Base-by-base conservation (phyloP, 73 alveolate species). In the Breviolum minutum region DNA sequence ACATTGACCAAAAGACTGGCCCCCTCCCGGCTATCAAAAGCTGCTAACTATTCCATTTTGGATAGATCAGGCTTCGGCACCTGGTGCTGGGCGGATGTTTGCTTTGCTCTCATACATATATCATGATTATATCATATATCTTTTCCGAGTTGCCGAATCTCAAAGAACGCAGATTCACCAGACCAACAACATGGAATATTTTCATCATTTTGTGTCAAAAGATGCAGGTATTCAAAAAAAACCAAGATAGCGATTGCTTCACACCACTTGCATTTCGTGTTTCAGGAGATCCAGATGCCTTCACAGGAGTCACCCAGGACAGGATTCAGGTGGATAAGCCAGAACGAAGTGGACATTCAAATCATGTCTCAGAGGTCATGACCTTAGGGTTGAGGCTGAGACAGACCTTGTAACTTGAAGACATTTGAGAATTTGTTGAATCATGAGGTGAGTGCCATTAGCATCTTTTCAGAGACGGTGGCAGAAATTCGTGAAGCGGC, bases 401-500 rank as follows among this genome's bases (percentile, higher is more conserved):
- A 30, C 12, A 6, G 69, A 1, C 17, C 74, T 66, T 63, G 86
- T 10, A 77, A 12, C 86, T 5, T 27, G 86, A 17, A 77, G 86
- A 12, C 86, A 8, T 30, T 8, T 12, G 24, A 11, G 17, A 17
- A 13, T 8, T n/a, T 40, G 54, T 40, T 40, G 54, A 40, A 40
- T 77, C 32, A 63, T 27, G 12, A 90, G 96, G 96, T 90, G 71
- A 90, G 96, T 10, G 87, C 87, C 48, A 61, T 48, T 32, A 90
- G 88, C 96, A 32, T 69, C 63, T 8, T 90, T 20, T 70, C 96
- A 30, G 96, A 90, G 87, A 90, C 96, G 2, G 69, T 70, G n/a
- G 96, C 87, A 6, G 96, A 48, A 76, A 90, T 69, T 54, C 87
- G 76, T 19, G 88, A 90, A 90, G 96, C 96, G 16, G 96, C 20